These are phyloP conservation scores for Pterocarpus santalinus DNA, from an alignment of 306 rosid species.

Conservation along the genomic window DNA sequence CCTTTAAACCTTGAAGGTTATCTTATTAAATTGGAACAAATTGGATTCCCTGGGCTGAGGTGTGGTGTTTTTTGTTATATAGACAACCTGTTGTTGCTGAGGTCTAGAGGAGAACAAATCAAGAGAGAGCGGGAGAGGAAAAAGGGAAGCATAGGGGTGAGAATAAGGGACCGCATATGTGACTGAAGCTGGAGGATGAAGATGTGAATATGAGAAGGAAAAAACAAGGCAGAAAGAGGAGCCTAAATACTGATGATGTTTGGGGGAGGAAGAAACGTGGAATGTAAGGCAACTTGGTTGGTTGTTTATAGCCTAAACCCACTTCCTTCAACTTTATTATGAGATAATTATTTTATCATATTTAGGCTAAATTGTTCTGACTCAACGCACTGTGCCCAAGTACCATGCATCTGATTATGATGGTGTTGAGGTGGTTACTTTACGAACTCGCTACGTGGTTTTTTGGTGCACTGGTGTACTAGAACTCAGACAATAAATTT, in stretches of 20 bases:
- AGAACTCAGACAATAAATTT: no score
- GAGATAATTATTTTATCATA: slow-evolving; percentile 28
- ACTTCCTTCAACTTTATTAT: slow-evolving; percentile 40
- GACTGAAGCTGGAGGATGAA: slow-evolving; percentile 48
- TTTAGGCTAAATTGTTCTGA: slow-evolving; percentile 38
- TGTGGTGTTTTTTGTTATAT: neutral
- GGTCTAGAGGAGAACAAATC: slow-evolving; percentile 45
- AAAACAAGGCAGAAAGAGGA: slow-evolving; percentile 54
- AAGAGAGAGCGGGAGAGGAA: slow-evolving; percentile 19
- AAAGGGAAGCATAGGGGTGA: slow-evolving; percentile 44
- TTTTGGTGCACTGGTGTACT: neutral
- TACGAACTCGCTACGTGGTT: slow-evolving; percentile 1
- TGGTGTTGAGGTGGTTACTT: slow-evolving; percentile 23
- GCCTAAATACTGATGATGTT: slow-evolving; percentile 62
- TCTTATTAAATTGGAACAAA: slow-evolving; percentile 19
- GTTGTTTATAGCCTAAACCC: slow-evolving; percentile 60
- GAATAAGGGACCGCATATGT: slow-evolving; percentile 45
- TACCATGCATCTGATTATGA: slow-evolving; percentile 42
- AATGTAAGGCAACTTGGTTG: slow-evolving; percentile 70
- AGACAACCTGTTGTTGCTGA: slow-evolving; percentile 11
- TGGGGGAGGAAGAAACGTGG: slow-evolving; percentile 78
- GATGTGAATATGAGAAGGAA: slow-evolving; percentile 39
- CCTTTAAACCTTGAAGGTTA: neutral
- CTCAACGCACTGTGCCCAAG: slow-evolving; percentile 40
- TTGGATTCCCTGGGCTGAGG: slow-evolving; percentile 13